A percentile compares a stretch with the other conserved stretches of the same genome.
Evolutionary conservation across 352 stramenopile genomes (phyloP).

Genomic region (Pythium biforme): DNA sequence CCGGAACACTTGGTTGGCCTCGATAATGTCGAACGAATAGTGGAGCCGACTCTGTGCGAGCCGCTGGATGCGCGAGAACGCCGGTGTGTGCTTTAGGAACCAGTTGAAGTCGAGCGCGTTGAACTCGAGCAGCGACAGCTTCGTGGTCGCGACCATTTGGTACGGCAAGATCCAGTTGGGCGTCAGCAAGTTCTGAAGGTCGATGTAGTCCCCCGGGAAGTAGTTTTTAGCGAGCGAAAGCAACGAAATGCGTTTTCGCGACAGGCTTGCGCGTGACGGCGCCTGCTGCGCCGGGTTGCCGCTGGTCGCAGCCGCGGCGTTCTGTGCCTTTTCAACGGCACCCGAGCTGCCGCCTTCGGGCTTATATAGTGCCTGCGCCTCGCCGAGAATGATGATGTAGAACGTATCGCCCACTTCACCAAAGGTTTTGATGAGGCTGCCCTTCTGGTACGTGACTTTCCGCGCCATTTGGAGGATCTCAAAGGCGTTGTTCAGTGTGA

Average conservation of each 20-base stretch:
- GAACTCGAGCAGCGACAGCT: slow-evolving; percentile 78
- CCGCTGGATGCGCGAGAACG: slow-evolving; percentile 70
- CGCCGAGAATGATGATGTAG: slow-evolving; percentile 83
- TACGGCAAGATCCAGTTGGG: slow-evolving; percentile 63
- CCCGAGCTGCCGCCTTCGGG: slow-evolving; percentile 26
- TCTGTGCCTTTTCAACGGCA: not conserved
- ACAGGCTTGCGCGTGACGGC: slow-evolving; percentile 28
- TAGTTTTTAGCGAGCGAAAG: slow-evolving; percentile 73
- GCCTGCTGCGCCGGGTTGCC: slow-evolving; percentile 1
- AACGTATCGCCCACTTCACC: slow-evolving; percentile 61
- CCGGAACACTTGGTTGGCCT: slow-evolving; percentile 77
- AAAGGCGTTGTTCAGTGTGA: slow-evolving; percentile 85
- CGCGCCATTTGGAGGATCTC: slow-evolving; percentile 83
- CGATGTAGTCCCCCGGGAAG: slow-evolving; percentile 88
- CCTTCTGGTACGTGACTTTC: slow-evolving; percentile 68
- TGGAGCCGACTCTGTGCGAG: slow-evolving; percentile 72
- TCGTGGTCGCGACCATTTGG: slow-evolving; percentile 62
- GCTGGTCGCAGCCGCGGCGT: not conserved
- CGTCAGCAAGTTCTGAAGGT: slow-evolving; percentile 76
- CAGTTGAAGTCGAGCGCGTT: slow-evolving; percentile 84
- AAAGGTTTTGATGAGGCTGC: slow-evolving; percentile 44
- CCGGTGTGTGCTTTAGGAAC: slow-evolving; percentile 72
- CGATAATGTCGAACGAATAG: slow-evolving; percentile 79
- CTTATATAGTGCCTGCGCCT: slow-evolving; percentile 55
- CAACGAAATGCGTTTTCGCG: slow-evolving; percentile 53